Base-by-base conservation (phyloP, 352 stramenopile genomes). In the Albugo laibachii region DNA sequence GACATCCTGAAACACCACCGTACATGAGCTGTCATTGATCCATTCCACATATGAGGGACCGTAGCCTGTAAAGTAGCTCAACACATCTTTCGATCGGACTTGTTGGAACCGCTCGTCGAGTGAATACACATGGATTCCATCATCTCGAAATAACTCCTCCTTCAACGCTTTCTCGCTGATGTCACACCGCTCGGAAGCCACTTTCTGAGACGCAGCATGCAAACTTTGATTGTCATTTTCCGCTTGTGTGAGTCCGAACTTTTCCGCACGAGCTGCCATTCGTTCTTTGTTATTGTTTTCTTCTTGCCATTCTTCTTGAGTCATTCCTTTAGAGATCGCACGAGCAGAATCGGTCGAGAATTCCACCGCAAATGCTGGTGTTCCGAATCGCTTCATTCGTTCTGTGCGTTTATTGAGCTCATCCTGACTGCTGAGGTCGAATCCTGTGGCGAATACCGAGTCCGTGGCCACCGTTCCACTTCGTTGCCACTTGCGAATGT, bases 21-120 rank as follows among this genome's bases (percentile, higher is more conserved):
- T 91, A 45, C 74, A 87, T 47, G 74, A 72, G 40, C 69, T 84
- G 61, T 91, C 74, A 61, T 91, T 86, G 56, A 87, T 65, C 77
- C 77, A 91, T 50, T 91, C 77, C 38, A 91, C 72, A 58, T 91
- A 91, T 16, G 73, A 83, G 13, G 77, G 77, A 0, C 74, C 72
- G 48, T 84, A 91, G 6, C 72, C 77, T 0, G 59, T 52, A 48
- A 91, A 91, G 44, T 87, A 91, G 36, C 56, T 65, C 52, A 87
- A 59, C 14, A 91, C 57, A 47, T 91, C 77, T 47, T 59, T 82
- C 41, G 74, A 87, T 37, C 77, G 72, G 15, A 91, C 75, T 46
- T 79, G 65, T 49, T 83, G 77, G 43, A 87, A 87, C 15, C 66
- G 64, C 1, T 83, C 66, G 48, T 87, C 77, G 11, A 86, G 62